These are phyloP conservation scores for Pecoramyces ruminantium DNA, from an alignment of 192 early-diverging fungal genomes.

Conservation along the genomic window DNA sequence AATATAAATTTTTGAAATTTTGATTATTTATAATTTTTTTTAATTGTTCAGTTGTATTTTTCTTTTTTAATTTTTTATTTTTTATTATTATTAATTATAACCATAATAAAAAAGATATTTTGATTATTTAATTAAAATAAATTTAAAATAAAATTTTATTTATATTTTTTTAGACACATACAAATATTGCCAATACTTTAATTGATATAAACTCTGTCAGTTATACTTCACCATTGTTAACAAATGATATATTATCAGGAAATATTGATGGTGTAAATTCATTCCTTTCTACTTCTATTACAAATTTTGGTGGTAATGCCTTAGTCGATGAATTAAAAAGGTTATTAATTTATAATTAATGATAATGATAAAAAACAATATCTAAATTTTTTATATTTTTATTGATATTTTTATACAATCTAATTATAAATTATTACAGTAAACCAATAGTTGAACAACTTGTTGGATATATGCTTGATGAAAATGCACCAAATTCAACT, in stretches of 20 bases:
- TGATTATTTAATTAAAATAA: too few species aligned
- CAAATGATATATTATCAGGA: not conserved
- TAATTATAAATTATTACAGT: slow-evolving; percentile 28
- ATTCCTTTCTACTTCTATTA: not conserved
- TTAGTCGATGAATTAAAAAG: slow-evolving; percentile 26
- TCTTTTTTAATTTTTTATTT: not conserved
- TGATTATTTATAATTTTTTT: too few species aligned
- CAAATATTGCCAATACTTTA: not conserved
- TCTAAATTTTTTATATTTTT: too few species aligned
- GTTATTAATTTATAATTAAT: not conserved
- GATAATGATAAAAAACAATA: not conserved
- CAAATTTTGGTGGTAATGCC: slow-evolving; percentile 18
- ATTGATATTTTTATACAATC: too few species aligned
- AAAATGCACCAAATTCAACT: slow-evolving; percentile 53
- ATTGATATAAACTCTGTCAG: not conserved
- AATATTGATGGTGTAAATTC: not conserved
- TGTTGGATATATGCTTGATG: slow-evolving; percentile 74
- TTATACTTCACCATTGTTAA: slow-evolving; percentile 4
- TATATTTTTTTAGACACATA: not conserved
- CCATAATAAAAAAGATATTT: too few species aligned
- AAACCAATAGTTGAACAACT: slow-evolving; percentile 60
- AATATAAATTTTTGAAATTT: too few species aligned
- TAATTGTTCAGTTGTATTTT: too few species aligned
- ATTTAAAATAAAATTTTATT: too few species aligned
- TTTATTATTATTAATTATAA: not conserved